Conservation (phyloP, 768 basidiomycete species). For the Mycena indigotica region DNA sequence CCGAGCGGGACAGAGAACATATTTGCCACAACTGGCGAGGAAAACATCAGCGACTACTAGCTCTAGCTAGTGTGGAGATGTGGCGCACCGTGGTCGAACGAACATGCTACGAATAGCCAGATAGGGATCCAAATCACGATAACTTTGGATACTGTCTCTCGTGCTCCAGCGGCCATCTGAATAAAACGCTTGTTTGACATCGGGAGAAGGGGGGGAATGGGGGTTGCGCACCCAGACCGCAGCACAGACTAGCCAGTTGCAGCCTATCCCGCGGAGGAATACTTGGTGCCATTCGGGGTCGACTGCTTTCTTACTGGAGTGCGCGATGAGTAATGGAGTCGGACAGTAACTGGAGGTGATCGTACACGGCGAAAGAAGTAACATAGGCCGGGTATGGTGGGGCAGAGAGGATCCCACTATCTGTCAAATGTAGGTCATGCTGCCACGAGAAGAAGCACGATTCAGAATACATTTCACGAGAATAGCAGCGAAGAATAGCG, state of each 20-base stretch:
- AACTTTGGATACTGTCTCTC: constrained; percentile 70
- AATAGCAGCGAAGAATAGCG: constrained; percentile 68
- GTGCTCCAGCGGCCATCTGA: constrained; percentile 71
- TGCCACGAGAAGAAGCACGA: neutral
- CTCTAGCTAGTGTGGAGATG: no score
- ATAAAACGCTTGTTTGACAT: no score
- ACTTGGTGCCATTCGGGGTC: constrained; percentile 74
- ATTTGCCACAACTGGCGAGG: constrained; percentile 70
- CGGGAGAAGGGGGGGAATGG: no score
- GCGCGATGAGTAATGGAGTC: neutral
- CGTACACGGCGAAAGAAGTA: constrained; percentile 59
- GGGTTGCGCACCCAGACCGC: constrained; percentile 61
- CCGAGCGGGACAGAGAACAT: constrained; percentile 75
- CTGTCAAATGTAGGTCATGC: constrained; percentile 45
- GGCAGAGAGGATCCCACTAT: constrained; percentile 58
- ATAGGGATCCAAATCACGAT: constrained; percentile 70
- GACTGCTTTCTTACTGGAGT: constrained; percentile 57
- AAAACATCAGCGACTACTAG: no score
- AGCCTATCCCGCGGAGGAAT: constrained; percentile 72
- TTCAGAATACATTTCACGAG: constrained; percentile 59
- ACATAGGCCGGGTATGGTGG: constrained; percentile 62
- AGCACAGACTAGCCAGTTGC: constrained; percentile 76
- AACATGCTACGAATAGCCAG: constrained; percentile 74
- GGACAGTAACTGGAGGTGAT: neutral
- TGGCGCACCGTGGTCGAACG: constrained; percentile 72